phyloP scores from a whole-genome alignment of 768 basidiomycete genomes.

The Punctularia strigosozonata region DNA sequence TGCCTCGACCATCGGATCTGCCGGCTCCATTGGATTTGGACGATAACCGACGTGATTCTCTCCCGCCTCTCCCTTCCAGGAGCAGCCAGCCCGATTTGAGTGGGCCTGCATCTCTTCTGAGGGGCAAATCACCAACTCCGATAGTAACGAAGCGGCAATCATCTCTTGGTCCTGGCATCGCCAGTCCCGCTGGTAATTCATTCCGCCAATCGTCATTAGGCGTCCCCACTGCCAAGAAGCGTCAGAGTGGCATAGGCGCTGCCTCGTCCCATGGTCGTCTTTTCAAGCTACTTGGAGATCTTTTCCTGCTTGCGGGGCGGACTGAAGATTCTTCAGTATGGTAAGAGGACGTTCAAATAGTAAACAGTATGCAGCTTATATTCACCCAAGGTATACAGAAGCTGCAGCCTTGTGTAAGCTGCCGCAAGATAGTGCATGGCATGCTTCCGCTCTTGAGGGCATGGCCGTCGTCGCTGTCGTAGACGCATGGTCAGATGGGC shows the following conservation, averaged over 20 bases:
- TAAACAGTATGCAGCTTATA: slow-evolving; percentile 10
- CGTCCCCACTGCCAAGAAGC: slow-evolving; percentile 36
- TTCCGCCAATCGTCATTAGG: slow-evolving; percentile 45
- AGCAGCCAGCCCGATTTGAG: slow-evolving; percentile 46
- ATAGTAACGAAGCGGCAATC: slow-evolving; percentile 41
- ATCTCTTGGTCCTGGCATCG: slow-evolving; percentile 25
- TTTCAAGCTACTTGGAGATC: slow-evolving; percentile 80
- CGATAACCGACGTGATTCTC: slow-evolving; percentile 26
- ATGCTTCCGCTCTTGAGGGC: slow-evolving; percentile 81
- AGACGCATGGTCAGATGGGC: slow-evolving; percentile 74
- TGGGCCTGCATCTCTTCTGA: slow-evolving; percentile 11
- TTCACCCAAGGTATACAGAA: slow-evolving; percentile 80
- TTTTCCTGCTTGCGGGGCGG: slow-evolving; percentile 82
- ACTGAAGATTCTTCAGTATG: slow-evolving; percentile 72
- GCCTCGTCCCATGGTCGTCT: slow-evolving; percentile 77
- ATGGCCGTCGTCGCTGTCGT: slow-evolving; percentile 68
- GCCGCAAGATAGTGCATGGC: slow-evolving; percentile 75
- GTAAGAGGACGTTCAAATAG: slow-evolving; percentile 26
- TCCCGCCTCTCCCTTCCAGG: slow-evolving; percentile 33
- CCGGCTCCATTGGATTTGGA: slow-evolving; percentile 42
- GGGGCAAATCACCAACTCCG: slow-evolving; percentile 18
- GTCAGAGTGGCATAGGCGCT: slow-evolving; percentile 49
- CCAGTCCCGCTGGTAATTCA: slow-evolving; percentile 12
- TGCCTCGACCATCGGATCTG: slow-evolving; percentile 51
- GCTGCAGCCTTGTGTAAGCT: slow-evolving; percentile 66